Percentiles rank a stretch among this genome's conserved stretches.
These are phyloP conservation scores for Pseudomicrostroma phylloplanum DNA, from an alignment of 1,284 basidiomycete species.

Conservation along the genomic window DNA sequence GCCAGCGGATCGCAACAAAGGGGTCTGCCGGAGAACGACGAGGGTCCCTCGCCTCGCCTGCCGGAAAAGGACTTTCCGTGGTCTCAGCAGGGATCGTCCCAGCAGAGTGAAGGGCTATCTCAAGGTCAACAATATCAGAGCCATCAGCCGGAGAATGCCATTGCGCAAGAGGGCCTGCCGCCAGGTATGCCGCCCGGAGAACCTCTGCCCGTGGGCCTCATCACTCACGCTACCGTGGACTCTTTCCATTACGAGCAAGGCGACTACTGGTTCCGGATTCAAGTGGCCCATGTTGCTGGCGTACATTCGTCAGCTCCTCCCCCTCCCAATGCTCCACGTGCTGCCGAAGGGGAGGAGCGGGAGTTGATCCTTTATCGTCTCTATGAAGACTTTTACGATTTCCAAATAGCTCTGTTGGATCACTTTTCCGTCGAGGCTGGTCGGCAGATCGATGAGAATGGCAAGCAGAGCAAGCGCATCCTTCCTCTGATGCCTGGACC, in stretches of 20 bases:
- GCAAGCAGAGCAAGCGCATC: slow-evolving; percentile 60
- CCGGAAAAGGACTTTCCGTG: slow-evolving; percentile 25
- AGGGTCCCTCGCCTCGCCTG: slow-evolving; percentile 13
- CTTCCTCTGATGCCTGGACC: slow-evolving; percentile 96
- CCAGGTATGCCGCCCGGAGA: slow-evolving; percentile 35
- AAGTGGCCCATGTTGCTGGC: slow-evolving; percentile 63
- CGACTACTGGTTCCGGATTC: slow-evolving; percentile 94
- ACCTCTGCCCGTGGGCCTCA: slow-evolving; percentile 59
- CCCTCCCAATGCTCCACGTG: slow-evolving; percentile 21
- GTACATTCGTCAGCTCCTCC: not conserved
- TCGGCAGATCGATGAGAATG: slow-evolving; percentile 52
- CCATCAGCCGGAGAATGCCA: not conserved
- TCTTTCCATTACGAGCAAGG: slow-evolving; percentile 94
- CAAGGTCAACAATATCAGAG: not conserved
- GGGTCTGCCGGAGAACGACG: not conserved
- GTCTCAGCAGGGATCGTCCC: not conserved
- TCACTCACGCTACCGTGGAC: slow-evolving; percentile 81
- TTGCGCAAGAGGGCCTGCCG: slow-evolving; percentile 24
- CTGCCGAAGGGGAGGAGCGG: slow-evolving; percentile 53
- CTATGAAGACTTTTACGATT: slow-evolving; percentile 98
- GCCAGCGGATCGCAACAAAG: not conserved
- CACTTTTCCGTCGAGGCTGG: slow-evolving; percentile 85
- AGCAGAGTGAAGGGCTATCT: not conserved
- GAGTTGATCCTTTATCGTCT: slow-evolving; percentile 85
- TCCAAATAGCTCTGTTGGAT: slow-evolving; percentile 81